Conservation (phyloP, 75 land plant species). For the Selaginella moellendorffii region DNA sequence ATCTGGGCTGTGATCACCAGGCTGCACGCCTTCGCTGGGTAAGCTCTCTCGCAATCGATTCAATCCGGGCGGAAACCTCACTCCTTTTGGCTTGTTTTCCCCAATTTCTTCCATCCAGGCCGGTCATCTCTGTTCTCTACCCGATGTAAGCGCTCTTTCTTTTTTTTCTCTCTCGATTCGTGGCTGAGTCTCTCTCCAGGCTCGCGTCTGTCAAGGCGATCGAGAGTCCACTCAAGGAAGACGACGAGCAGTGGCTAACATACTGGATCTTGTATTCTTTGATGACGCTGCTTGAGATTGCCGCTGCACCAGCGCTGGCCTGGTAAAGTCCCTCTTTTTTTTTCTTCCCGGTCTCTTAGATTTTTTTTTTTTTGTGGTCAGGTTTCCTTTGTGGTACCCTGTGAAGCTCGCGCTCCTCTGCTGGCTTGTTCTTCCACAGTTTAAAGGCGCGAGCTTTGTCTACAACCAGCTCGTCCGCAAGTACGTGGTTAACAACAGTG, state of each 20-base stretch:
- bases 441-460: conserved; percentile 1
- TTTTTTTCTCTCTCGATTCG: no score
- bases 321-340: not conserved
- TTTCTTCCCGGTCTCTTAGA: not conserved
- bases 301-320: not conserved
- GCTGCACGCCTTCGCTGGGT: not conserved
- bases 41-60: not conserved
- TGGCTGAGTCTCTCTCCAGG: no score
- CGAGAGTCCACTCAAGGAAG: not conserved
- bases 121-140: not conserved
- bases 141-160: not conserved
- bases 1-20: not conserved
- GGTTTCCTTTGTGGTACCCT: not conserved
- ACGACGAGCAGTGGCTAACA: conserved; percentile 1
- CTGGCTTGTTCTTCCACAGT: conserved; percentile 5
- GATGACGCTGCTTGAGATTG: not conserved
- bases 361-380: not conserved
- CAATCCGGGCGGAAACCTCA: not conserved
- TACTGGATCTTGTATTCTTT: conserved; percentile 7
- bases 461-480: not conserved
- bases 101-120: not conserved
- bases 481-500: not conserved
- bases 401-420: not conserved
- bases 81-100: not conserved
- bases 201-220: conserved; percentile 3